Percentiles rank a stretch among this genome's conserved stretches.
These are phyloP conservation scores for Xylariomycetidae sp. DNA, from an alignment of 2,329 filamentous ascomycete species.

Conservation along the genomic window DNA sequence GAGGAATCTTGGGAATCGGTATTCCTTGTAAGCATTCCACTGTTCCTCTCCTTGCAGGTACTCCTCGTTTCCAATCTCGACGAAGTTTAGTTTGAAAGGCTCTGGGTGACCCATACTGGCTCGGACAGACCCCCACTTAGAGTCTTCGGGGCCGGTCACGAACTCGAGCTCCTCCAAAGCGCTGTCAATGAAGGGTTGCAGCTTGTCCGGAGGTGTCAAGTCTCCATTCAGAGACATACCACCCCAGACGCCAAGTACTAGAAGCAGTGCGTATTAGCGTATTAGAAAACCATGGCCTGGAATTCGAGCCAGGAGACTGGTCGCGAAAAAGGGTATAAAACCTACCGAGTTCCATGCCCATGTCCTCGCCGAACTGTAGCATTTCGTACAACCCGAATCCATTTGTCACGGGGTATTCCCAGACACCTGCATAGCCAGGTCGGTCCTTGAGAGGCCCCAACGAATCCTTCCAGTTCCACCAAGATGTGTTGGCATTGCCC, in stretches of 20 bases:
- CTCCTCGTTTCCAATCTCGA: slow-evolving; percentile 66
- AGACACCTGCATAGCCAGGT: slow-evolving; percentile 50
- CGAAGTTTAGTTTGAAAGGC: slow-evolving; percentile 54
- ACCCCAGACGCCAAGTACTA: slow-evolving; percentile 52
- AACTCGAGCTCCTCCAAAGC: slow-evolving; percentile 60
- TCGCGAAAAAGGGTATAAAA: background rate
- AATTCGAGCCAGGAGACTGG: background rate
- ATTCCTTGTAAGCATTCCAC: slow-evolving; percentile 44
- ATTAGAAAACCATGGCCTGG: slow-evolving; percentile 8
- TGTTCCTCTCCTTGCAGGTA: slow-evolving; percentile 46
- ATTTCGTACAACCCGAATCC: slow-evolving; percentile 59
- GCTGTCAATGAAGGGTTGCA: slow-evolving; percentile 51
- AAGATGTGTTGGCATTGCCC: slow-evolving; percentile 34
- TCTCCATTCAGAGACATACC: slow-evolving; percentile 51
- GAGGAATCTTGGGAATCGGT: slow-evolving; percentile 54
- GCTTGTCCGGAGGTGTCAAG: slow-evolving; percentile 42
- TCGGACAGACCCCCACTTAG: slow-evolving; percentile 51
- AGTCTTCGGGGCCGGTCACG: slow-evolving; percentile 45
- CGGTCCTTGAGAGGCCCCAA: slow-evolving; percentile 48
- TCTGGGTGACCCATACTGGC: slow-evolving; percentile 54
- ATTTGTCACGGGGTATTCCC: slow-evolving; percentile 57
- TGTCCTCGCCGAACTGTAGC: slow-evolving; percentile 53
- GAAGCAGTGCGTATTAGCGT: too few species aligned
- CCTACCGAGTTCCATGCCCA: slow-evolving; percentile 47
- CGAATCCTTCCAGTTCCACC: slow-evolving; percentile 48